Evolutionary conservation across 2,329 filamentous ascomycete genomes (phyloP).

Genomic region (Ophiosphaerella narmari): DNA sequence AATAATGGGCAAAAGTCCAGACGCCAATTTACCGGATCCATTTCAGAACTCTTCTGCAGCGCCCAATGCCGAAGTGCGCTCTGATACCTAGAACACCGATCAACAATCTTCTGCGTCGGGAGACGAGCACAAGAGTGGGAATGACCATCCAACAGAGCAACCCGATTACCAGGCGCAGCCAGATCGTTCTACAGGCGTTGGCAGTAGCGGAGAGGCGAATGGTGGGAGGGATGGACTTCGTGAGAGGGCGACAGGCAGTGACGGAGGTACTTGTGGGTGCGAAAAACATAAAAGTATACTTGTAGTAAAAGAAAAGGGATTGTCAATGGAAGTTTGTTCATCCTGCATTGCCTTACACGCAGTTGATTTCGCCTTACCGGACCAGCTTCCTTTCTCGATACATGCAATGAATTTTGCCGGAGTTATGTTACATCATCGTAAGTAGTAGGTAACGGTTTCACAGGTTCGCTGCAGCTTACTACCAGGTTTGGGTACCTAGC

Average conservation of each 20-base stretch:
- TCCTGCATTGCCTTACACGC: too few relatives aligned
- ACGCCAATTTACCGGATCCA: conserved; percentile 25
- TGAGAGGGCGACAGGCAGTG: conserved; percentile 20
- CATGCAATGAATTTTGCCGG: conserved; percentile 1
- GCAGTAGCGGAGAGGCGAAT: conserved; percentile 29
- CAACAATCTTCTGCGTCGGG: conserved; percentile 38
- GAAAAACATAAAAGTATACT: too few relatives aligned
- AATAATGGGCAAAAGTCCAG: conserved; percentile 24
- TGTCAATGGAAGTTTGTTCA: too few relatives aligned
- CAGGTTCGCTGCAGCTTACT: background rate
- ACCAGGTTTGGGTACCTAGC: background rate
- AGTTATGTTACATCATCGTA: background rate
- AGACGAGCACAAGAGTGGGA: conserved; percentile 31
- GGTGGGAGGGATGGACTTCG: conserved; percentile 41
- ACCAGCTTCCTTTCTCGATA: too few relatives aligned
- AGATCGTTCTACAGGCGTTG: conserved; percentile 41
- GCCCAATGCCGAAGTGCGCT: conserved; percentile 26
- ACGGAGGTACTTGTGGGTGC: conserved; percentile 1
- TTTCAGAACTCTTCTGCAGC: conserved; percentile 24
- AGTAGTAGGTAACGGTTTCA: background rate
- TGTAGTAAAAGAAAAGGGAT: too few relatives aligned
- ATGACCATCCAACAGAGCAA: conserved; percentile 47
- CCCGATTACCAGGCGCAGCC: conserved; percentile 42
- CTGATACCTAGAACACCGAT: conserved; percentile 33
- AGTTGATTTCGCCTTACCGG: too few relatives aligned